Conservation (phyloP, 495 filamentous ascomycete genomes). For the Sphaerosporella brunnea region DNA sequence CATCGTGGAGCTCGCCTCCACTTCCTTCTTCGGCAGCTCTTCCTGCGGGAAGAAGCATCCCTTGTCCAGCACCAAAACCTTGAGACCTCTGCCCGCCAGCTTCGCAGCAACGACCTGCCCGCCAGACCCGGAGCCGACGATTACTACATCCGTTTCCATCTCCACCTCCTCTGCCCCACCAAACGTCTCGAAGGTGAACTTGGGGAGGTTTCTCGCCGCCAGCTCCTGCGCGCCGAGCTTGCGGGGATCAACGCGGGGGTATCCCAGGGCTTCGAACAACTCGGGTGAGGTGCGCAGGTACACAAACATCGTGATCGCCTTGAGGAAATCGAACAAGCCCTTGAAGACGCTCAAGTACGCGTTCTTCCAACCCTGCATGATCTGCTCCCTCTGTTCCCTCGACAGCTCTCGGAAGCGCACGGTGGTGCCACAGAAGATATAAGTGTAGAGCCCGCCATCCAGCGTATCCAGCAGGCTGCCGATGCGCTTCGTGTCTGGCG, state of each 20-base stretch:
- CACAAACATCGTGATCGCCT: no score
- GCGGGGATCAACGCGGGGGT: not conserved
- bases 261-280: not conserved
- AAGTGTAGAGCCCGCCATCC: not conserved
- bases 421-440: not conserved
- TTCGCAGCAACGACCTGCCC: conserved; percentile 70
- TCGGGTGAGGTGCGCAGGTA: not conserved
- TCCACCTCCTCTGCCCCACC: conserved; percentile 29
- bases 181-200: conserved; percentile 36
- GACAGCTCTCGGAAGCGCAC: not conserved
- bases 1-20: conserved; percentile 40
- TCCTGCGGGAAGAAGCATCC: conserved; percentile 47
- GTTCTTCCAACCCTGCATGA: not conserved
- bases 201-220: no score
- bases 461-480: not conserved
- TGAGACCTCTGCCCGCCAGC: conserved; percentile 46
- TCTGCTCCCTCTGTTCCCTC: not conserved
- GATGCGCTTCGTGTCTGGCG: not conserved
- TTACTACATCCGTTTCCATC: conserved; percentile 63
- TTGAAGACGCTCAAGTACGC: not conserved
- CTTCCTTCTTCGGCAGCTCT: conserved; percentile 53
- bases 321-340: not conserved
- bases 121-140: conserved; percentile 76
- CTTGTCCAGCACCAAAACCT: conserved; percentile 70
- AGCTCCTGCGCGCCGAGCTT: not conserved